Evolutionary conservation across 306 rosid genomes (phyloP).

Genomic region (Acmispon strigosus): DNA sequence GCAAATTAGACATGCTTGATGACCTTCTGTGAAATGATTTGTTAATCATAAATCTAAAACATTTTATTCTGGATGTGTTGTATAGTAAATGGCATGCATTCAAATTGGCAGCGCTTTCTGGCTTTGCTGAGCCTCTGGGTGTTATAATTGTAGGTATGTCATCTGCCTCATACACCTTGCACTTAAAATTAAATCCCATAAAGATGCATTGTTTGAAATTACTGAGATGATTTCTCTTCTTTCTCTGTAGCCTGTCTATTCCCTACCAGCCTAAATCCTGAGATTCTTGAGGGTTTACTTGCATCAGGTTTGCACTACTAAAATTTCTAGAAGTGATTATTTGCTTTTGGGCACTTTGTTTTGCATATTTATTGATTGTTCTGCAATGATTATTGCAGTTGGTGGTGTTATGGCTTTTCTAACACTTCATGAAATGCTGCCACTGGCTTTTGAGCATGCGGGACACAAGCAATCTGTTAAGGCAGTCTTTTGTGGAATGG

Average conservation of each 20-base stretch:
- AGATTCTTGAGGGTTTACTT: slow-evolving; percentile 90
- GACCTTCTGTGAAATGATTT: background rate
- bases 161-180: background rate
- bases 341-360: background rate
- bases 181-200: no score
- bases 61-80: slow-evolving; percentile 16
- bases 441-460: slow-evolving; percentile 91
- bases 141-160: slow-evolving; percentile 78
- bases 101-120: slow-evolving; percentile 94
- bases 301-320: slow-evolving; percentile 65
- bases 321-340: background rate
- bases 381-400: slow-evolving; percentile 36
- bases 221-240: slow-evolving; percentile 8
- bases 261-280: slow-evolving; percentile 85
- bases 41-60: background rate
- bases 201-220: background rate
- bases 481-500: slow-evolving; percentile 94
- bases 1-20: background rate
- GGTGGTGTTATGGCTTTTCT: slow-evolving; percentile 97
- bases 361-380: background rate
- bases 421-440: slow-evolving; percentile 94
- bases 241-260: slow-evolving; percentile 72
- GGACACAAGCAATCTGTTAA: slow-evolving; percentile 88
- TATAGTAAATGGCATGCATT: slow-evolving; percentile 98
- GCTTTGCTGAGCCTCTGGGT: slow-evolving; percentile 91